These are phyloP conservation scores for Candida pseudoglaebosa DNA, from an alignment of 805 yeast species.

Conservation along the genomic window DNA sequence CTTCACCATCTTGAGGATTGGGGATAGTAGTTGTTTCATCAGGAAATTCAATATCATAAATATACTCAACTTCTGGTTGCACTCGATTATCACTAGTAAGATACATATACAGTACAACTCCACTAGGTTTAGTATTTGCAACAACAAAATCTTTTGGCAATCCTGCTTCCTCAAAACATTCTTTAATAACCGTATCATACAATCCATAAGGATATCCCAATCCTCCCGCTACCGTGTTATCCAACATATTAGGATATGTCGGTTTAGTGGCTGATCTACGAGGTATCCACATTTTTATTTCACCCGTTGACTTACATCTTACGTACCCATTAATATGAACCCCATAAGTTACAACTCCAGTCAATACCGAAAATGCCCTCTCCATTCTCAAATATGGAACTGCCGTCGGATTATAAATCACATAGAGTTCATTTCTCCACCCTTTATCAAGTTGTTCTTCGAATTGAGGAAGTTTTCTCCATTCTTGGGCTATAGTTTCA, in stretches of 20 bases:
- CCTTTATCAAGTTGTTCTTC: constrained; percentile 42
- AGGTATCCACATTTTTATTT: constrained; percentile 75
- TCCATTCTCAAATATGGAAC: constrained; percentile 68
- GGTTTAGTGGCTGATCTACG: constrained; percentile 71
- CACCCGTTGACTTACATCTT: constrained; percentile 38
- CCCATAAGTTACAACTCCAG: constrained; percentile 90
- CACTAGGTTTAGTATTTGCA: constrained; percentile 45
- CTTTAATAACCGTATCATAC: constrained; percentile 77
- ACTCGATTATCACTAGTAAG: constrained; percentile 49
- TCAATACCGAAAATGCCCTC: constrained; percentile 71
- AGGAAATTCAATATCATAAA: constrained; percentile 65
- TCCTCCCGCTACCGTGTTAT: constrained; percentile 95
- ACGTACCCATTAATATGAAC: constrained; percentile 82
- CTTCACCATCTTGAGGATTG: constrained; percentile 49
- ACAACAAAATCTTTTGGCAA: constrained; percentile 50
- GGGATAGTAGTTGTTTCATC: constrained; percentile 44
- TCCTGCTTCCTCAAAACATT: constrained; percentile 89
- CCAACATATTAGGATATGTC: constrained; percentile 88
- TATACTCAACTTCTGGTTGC: constrained; percentile 86
- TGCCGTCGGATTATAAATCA: constrained; percentile 55
- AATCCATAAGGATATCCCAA: constrained; percentile 76
- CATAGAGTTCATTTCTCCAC: constrained; percentile 86
- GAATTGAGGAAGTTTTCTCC: constrained; percentile 30
- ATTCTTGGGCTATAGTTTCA: constrained; percentile 36
- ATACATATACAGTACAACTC: constrained; percentile 66